These are phyloP conservation scores for Sarocladium kiliense DNA, from an alignment of 2,329 filamentous ascomycete species.

Conservation along the genomic window DNA sequence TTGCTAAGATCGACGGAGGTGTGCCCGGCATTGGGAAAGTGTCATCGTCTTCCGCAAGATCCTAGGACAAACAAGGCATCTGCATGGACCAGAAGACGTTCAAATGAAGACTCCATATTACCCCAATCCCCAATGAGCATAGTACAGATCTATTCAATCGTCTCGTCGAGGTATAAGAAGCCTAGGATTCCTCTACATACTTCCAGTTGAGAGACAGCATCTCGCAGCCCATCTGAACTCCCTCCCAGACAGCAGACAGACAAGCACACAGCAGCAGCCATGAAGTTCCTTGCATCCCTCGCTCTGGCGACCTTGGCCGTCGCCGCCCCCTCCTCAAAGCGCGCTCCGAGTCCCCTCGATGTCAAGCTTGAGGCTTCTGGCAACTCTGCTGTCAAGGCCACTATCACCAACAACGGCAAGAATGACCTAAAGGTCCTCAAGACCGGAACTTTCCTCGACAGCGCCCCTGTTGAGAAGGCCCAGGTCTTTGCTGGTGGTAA, in stretches of 20 bases:
- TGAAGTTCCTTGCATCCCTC: constrained; percentile 12
- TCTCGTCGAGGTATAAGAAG: too few relatives aligned
- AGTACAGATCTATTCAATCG: too few relatives aligned
- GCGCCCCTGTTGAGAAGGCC: constrained; percentile 42
- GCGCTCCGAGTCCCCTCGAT: constrained; percentile 22
- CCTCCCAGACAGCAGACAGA: too few relatives aligned
- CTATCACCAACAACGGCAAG: constrained; percentile 42
- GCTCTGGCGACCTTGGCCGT: constrained; percentile 23
- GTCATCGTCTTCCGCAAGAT: not conserved
- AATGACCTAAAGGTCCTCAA: constrained; percentile 40
- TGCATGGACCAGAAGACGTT: not conserved
- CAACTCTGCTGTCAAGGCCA: constrained; percentile 40
- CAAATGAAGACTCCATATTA: not conserved
- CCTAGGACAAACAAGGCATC: not conserved
- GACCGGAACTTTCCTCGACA: constrained; percentile 43
- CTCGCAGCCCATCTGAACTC: too few relatives aligned
- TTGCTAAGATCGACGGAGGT: not conserved
- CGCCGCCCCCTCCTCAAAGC: constrained; percentile 15
- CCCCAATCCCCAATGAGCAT: not conserved
- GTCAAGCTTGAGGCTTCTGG: constrained; percentile 36
- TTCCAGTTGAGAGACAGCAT: too few relatives aligned
- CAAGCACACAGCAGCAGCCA: too few relatives aligned
- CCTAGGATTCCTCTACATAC: too few relatives aligned
- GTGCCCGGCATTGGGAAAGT: not conserved
- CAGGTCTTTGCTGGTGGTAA: constrained; percentile 37